phyloP scores from a whole-genome alignment of 2,329 filamentous ascomycete genomes.

The Phaeosphaeriaceae sp. region DNA sequence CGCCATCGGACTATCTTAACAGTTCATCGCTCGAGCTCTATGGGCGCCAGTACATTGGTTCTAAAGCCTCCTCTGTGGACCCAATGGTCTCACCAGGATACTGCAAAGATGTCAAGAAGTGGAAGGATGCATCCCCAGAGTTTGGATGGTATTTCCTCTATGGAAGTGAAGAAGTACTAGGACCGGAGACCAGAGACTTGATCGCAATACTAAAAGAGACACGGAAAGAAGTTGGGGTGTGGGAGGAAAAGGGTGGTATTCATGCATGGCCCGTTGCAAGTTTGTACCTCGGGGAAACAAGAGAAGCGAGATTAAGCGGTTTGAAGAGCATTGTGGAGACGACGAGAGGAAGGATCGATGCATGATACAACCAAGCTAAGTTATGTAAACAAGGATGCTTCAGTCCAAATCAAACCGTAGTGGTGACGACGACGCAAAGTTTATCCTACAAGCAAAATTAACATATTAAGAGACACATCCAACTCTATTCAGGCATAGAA shows the following conservation, averaged over 20 bases:
- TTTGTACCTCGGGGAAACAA: constrained; percentile 60
- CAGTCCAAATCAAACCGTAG: background rate
- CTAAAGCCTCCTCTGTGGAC: constrained; percentile 58
- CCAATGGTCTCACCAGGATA: constrained; percentile 72
- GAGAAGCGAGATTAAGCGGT: constrained; percentile 55
- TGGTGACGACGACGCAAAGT: no score
- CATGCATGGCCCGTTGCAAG: constrained; percentile 83
- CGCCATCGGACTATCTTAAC: constrained; percentile 77
- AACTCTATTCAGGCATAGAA: constrained; percentile 8
- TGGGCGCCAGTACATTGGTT: constrained; percentile 70
- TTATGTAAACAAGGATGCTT: background rate
- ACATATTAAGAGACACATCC: no score
- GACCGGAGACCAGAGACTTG: constrained; percentile 69
- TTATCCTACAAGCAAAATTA: no score
- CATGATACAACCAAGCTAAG: background rate
- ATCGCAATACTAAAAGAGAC: constrained; percentile 62
- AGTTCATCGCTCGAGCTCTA: constrained; percentile 70
- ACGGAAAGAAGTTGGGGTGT: constrained; percentile 61
- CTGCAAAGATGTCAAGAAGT: constrained; percentile 70
- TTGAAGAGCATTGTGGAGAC: constrained; percentile 53
- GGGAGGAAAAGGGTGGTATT: constrained; percentile 70
- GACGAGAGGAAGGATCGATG: constrained; percentile 38
- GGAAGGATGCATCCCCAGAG: constrained; percentile 69
- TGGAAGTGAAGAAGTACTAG: constrained; percentile 79
- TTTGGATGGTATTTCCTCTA: constrained; percentile 74